Percentiles rank a stretch among this genome's conserved stretches.
Evolutionary conservation across 2,329 filamentous ascomycete genomes (phyloP).

Genomic region (Aspergillus fischeri): DNA sequence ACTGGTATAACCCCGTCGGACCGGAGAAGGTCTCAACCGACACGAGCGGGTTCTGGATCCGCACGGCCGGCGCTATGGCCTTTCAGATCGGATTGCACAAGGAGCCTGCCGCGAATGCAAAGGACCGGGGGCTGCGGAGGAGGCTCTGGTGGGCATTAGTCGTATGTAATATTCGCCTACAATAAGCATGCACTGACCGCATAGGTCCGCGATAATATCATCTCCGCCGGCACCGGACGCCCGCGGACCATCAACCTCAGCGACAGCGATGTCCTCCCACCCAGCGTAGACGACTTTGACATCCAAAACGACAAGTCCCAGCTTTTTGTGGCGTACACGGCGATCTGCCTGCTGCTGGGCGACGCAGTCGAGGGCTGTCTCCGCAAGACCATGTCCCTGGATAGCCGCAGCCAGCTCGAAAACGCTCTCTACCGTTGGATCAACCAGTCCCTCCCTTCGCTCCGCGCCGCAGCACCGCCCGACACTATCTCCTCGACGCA

Average conservation of each 20-base stretch:
- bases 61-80: conserved; percentile 38
- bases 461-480: not conserved
- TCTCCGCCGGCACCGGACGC: conserved; percentile 39
- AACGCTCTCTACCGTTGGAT: conserved; percentile 40
- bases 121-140: conserved; percentile 35
- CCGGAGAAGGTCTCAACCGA: conserved; percentile 39
- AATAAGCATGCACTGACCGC: not conserved
- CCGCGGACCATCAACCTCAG: conserved; percentile 40
- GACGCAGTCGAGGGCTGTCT: conserved; percentile 40
- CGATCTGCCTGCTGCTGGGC: conserved; percentile 38
- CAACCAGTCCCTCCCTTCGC: conserved; percentile 26
- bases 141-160: conserved; percentile 46
- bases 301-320: conserved; percentile 23
- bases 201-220: conserved; percentile 37
- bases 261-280: conserved; percentile 38
- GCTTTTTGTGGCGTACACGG: conserved; percentile 37
- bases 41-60: conserved; percentile 42
- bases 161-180: conserved; percentile 18
- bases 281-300: conserved; percentile 34
- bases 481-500: conserved; percentile 10
- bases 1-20: conserved; percentile 44
- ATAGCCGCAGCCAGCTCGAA: conserved; percentile 30
- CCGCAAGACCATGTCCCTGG: conserved; percentile 26
- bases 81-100: conserved; percentile 43
- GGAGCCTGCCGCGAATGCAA: conserved; percentile 31